These are phyloP conservation scores for Pilatotrama ljubarskyi DNA, from an alignment of 768 basidiomycete genomes.

Conservation along the genomic window DNA sequence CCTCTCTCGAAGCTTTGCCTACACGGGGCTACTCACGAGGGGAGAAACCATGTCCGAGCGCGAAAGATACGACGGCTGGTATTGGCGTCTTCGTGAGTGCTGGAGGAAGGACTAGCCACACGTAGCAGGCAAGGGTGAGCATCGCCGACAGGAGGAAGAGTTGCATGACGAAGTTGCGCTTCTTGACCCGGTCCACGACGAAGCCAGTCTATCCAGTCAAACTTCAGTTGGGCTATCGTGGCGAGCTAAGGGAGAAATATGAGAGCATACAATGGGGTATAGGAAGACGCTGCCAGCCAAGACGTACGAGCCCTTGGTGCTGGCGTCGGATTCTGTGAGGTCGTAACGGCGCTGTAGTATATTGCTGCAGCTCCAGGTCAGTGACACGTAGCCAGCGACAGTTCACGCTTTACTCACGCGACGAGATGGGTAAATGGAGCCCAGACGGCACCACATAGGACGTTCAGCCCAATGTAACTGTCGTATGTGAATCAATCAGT, in stretches of 20 bases:
- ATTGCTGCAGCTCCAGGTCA: slow-evolving; percentile 47
- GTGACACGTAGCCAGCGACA: not conserved
- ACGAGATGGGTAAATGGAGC: slow-evolving; percentile 76
- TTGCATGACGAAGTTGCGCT: slow-evolving; percentile 56
- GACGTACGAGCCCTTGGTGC: slow-evolving; percentile 67
- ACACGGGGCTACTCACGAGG: slow-evolving; percentile 48
- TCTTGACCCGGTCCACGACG: slow-evolving; percentile 58
- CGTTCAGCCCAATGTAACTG: slow-evolving; percentile 74
- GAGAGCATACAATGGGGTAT: slow-evolving; percentile 61
- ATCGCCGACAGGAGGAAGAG: slow-evolving; percentile 59
- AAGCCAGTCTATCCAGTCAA: slow-evolving; percentile 53
- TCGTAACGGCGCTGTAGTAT: slow-evolving; percentile 69
- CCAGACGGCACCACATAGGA: slow-evolving; percentile 78
- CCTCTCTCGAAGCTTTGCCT: not conserved
- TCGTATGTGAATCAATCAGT: not conserved
- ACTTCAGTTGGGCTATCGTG: not conserved
- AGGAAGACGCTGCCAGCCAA: slow-evolving; percentile 67
- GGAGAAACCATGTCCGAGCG: slow-evolving; percentile 70
- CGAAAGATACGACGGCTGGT: slow-evolving; percentile 63
- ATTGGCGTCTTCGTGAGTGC: slow-evolving; percentile 54
- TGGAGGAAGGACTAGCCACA: slow-evolving; percentile 67
- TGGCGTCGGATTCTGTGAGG: slow-evolving; percentile 59
- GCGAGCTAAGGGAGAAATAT: not conserved
- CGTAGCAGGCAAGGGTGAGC: slow-evolving; percentile 59
- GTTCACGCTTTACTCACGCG: slow-evolving; percentile 46